Evolutionary conservation across 352 stramenopile genomes (phyloP).

Genomic region (Achlya hypogyna): DNA sequence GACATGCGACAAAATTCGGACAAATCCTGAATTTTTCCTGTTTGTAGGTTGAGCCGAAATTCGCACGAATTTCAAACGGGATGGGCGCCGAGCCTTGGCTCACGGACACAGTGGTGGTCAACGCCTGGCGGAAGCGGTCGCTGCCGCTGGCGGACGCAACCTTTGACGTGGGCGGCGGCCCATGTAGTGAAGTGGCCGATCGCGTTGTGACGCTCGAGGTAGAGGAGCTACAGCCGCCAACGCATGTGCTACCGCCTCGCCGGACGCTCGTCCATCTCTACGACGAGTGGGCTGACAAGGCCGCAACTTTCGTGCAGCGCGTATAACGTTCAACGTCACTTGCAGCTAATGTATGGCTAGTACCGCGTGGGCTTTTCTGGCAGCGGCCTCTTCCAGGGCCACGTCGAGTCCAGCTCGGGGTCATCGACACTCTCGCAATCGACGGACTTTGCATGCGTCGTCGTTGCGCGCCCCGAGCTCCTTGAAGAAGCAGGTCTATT

Average conservation of each 20-base stretch:
- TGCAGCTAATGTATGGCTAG: neutral
- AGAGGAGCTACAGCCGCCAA: neutral
- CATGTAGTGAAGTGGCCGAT: neutral
- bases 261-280: slow-evolving; percentile 11
- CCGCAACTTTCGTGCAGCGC: neutral
- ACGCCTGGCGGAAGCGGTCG: slow-evolving; percentile 5
- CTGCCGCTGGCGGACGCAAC: neutral
- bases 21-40: too few relatives aligned
- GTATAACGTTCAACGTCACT: neutral
- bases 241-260: neutral
- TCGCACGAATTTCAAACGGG: neutral
- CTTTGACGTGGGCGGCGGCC: slow-evolving; percentile 16
- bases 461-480: neutral
- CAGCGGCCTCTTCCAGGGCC: neutral
- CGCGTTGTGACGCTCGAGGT: slow-evolving; percentile 9
- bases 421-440: neutral
- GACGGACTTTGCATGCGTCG: neutral
- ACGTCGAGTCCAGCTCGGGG: neutral
- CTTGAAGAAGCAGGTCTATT: neutral
- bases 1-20: too few relatives aligned
- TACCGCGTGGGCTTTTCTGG: slow-evolving; percentile 6
- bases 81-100: slow-evolving; percentile 8
- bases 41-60: too few relatives aligned
- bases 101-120: neutral
- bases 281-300: slow-evolving; percentile 17